Evolutionary conservation across 2,329 filamentous ascomycete genomes (phyloP).

Genomic region (Fonsecaea nubica): DNA sequence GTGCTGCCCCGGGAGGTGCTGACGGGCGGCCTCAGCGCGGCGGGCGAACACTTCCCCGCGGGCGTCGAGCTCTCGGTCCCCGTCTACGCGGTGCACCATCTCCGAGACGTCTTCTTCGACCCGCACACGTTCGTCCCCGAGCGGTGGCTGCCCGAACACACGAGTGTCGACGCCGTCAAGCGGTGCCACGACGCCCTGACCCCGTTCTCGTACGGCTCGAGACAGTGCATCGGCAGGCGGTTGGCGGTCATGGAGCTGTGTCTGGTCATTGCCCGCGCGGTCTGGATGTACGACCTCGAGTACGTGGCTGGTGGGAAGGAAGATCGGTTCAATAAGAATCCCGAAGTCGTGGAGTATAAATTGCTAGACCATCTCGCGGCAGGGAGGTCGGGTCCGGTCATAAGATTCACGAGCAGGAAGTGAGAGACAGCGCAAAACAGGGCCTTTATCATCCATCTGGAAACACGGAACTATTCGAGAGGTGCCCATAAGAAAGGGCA

Average conservation of each 20-base stretch:
- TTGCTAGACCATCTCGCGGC: constrained; percentile 1
- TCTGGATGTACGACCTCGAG: constrained; percentile 13
- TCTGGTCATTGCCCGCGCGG: constrained; percentile 4
- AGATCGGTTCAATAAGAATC: constrained; percentile 1
- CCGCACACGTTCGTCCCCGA: constrained; percentile 33
- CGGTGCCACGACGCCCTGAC: constrained; percentile 45
- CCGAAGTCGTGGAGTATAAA: constrained; percentile 1
- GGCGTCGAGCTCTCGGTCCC: constrained; percentile 45
- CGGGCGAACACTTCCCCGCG: constrained; percentile 41
- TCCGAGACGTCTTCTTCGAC: constrained; percentile 44
- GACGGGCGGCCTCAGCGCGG: constrained; percentile 43
- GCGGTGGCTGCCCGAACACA: constrained; percentile 43
- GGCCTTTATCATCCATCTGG: background rate
- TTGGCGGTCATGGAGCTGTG: constrained; percentile 3
- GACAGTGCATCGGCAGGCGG: constrained; percentile 17
- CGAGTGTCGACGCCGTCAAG: constrained; percentile 49
- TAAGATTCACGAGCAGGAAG: constrained; percentile 3
- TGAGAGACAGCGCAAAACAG: background rate
- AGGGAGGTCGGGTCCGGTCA: background rate
- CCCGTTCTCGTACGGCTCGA: constrained; percentile 15
- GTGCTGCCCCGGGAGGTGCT: constrained; percentile 44
- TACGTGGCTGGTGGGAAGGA: constrained; percentile 13
- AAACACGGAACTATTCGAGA: background rate
- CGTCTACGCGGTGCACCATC: constrained; percentile 46
- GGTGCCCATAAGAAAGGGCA: background rate